Percentiles rank a stretch among this genome's conserved stretches.
Conservation (phyloP, 148 eudicot species). For the Heliosperma pusillum region DNA sequence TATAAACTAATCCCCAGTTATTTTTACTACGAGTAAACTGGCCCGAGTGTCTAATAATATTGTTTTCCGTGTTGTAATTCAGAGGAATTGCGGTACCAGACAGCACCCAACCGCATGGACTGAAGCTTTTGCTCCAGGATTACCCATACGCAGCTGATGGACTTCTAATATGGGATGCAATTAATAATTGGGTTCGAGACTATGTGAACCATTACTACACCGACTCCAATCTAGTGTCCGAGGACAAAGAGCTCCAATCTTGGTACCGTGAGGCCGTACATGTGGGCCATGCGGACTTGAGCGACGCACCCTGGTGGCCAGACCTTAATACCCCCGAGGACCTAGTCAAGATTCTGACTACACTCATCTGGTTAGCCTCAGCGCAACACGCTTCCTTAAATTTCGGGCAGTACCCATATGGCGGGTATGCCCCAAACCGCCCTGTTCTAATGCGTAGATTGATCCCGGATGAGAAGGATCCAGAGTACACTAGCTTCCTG, state of each 20-base stretch:
- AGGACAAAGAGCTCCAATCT: conserved; percentile 79
- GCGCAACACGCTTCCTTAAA: conserved; percentile 95
- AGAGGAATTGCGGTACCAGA: conserved; percentile 94
- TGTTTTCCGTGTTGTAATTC: conserved; percentile 16
- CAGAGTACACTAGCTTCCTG: conserved; percentile 57
- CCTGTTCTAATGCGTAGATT: conserved; percentile 83
- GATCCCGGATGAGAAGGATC: conserved; percentile 77
- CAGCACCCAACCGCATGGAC: conserved; percentile 71
- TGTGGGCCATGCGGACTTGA: conserved; percentile 84
- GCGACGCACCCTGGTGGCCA: conserved; percentile 82
- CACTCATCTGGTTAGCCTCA: conserved; percentile 78
- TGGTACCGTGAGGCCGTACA: conserved; percentile 90
- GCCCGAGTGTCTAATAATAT: background rate
- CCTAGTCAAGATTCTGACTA: conserved; percentile 68
- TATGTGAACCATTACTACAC: conserved; percentile 77
- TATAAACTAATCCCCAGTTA: background rate
- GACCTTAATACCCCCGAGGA: conserved; percentile 52
- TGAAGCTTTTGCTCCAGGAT: conserved; percentile 68
- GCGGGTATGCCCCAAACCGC: conserved; percentile 89
- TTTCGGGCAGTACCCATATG: conserved; percentile 94
- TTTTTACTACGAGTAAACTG: background rate
- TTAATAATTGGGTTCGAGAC: conserved; percentile 63
- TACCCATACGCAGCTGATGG: conserved; percentile 97
- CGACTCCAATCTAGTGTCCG: conserved; percentile 43
- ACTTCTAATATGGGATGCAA: conserved; percentile 78